Base-by-base conservation (phyloP, 73 alveolate genomes). In the Paramecium sonneborni region DNA sequence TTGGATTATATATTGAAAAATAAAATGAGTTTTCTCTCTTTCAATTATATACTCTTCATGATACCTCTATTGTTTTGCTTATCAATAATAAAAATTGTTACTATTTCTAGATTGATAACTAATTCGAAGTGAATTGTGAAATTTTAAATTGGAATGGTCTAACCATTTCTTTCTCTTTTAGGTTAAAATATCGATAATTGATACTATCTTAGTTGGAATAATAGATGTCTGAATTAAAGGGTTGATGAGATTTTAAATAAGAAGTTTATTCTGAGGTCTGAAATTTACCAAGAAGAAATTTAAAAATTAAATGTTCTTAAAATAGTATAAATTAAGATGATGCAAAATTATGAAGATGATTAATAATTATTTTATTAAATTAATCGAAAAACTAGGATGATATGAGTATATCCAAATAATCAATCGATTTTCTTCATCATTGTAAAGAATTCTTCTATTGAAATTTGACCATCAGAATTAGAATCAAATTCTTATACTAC, bases 381-480 rank as follows among this genome's bases (percentile, higher is more conserved):
- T 52, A 52, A 52, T 52, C 68, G 18, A 52, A 52, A 52, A 52
- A 18, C 6, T 52, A 52, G 20, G 3, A 52, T 15, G 68, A 52
- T 18, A 52, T 52, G 68, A 52, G 68, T 52, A 52, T 52, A 30
- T 18, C 68, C 23, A 52, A 52, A 18, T 52, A 30, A 74, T 74
- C 87, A 74, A 35, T 74, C 87, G 46, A 74, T 74, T 21, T 74
- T 74, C 46, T 74, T 74, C 97, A 95, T 95, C 96, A 93, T 95
- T 14, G 41, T 28, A 15, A 84, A 38, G 79, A 95, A 95, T 69
- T 95, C 97, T 32, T 90, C 92, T 28, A 89, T 79, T 21, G 94
- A 82, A 18, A 86, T 76, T 43, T 86, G n/a, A 9, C 98, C 98
- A 92, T 95, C 97, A 14, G 96, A 96, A 93, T 95, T 95, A 11